Base-by-base conservation (phyloP, 2,329 filamentous ascomycete species). In the Arthroderma sp. region DNA sequence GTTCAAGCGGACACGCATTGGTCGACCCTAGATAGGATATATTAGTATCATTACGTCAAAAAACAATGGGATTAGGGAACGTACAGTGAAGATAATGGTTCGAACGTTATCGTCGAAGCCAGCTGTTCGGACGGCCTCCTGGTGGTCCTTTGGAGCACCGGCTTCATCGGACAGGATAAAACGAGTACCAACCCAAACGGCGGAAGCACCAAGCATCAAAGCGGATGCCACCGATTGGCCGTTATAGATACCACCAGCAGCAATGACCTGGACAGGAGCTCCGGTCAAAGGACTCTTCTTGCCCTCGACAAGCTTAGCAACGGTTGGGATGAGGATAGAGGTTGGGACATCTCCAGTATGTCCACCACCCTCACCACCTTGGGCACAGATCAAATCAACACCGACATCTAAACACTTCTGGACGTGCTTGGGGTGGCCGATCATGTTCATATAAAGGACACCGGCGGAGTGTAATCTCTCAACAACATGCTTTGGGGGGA, bases 401-500 rank as follows among this genome's bases (percentile, higher is more conserved):
- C 88, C 91, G 48, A 88, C 77, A 42, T 89, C 86, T 51, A 98
- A 75, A 68, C 86, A 93, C 76, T 96, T 98, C 69, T 86, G 77
- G 52, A 94, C 89, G 71, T 98, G 91, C 80, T 98, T 98, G 61
- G 91, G 89, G 75, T 98, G 91, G 54, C 91, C 91, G 64, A 98
- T 88, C 91, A 98, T 98, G 81, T 98, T 98, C 91, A 96, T 96
- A 76, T 93, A 94, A 54, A 94, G 75, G 55, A 98, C 77, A 54
- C 88, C 88, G 59, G 79, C 71, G 61, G 79, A 77, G 77, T 98
- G 91, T 39, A 98, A 80, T 62, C 78, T 83, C 54, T 96, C 87
- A 58, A 98, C 87, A 48, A 95, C 82, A 55, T 76, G 71, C 68
- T 85, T 86, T 54, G 91, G 86, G 37, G 91, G 88, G 28, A 96